Percentiles rank a stretch among this genome's conserved stretches.
Evolutionary conservation across 1,284 basidiomycete species (phyloP).

Genomic region (Taiwanofungus camphoratus): DNA sequence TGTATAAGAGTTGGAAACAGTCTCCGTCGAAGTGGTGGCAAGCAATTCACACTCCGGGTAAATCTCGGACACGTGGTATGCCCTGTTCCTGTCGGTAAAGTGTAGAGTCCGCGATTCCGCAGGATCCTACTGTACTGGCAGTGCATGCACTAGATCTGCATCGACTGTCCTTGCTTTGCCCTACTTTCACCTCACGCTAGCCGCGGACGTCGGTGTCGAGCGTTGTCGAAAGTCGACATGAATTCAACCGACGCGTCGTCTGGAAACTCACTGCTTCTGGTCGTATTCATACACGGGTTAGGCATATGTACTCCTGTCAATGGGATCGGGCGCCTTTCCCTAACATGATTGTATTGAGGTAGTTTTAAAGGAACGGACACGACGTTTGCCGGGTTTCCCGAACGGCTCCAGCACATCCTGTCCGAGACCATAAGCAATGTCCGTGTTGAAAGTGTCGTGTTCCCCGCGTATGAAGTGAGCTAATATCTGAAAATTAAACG

Average conservation of each 20-base stretch:
- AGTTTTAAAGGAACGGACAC: constrained; percentile 74
- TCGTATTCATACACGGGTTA: constrained; percentile 49
- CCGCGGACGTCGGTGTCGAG: too few species aligned
- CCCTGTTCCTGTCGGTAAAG: too few species aligned
- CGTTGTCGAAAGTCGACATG: too few species aligned
- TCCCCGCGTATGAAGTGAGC: constrained; percentile 85
- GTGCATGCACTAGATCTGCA: background rate
- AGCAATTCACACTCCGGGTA: background rate
- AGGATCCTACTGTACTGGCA: background rate
- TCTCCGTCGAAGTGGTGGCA: background rate
- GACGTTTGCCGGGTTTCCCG: constrained; percentile 74
- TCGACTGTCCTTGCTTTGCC: background rate
- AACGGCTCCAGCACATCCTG: constrained; percentile 73
- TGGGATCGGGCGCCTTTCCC: constrained; percentile 3
- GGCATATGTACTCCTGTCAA: constrained; percentile 22
- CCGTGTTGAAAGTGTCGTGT: constrained; percentile 69
- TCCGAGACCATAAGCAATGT: constrained; percentile 48
- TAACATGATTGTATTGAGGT: constrained; percentile 1
- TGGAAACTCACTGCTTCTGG: too few species aligned
- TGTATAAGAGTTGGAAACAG: background rate
- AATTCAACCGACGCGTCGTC: background rate
- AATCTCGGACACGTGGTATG: too few species aligned
- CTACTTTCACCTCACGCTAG: too few species aligned
- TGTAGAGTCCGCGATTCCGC: background rate
- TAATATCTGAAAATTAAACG: constrained; percentile 1